Evolutionary conservation across 2,329 filamentous ascomycete species (phyloP).

Genomic region (Claviceps africana): DNA sequence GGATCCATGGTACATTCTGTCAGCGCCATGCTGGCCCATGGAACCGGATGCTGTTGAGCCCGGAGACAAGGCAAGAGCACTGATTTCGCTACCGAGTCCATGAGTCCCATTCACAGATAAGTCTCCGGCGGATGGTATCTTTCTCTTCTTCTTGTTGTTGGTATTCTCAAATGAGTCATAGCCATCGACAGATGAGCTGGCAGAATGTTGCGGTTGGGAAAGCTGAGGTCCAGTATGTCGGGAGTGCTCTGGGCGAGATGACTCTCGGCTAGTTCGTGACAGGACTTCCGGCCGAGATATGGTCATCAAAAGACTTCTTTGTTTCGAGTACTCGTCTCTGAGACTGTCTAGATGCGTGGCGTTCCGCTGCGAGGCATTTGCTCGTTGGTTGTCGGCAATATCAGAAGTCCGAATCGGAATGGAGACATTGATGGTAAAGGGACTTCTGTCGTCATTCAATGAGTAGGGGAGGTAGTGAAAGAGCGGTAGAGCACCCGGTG

Average conservation of each 20-base stretch:
- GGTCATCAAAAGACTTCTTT: constrained; percentile 25
- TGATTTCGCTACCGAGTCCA: constrained; percentile 27
- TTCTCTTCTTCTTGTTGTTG: constrained; percentile 98
- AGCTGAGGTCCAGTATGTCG: constrained; percentile 29
- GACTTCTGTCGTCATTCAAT: constrained; percentile 30
- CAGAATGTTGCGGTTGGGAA: constrained; percentile 45
- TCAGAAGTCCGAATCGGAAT: neutral
- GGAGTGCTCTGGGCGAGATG: constrained; percentile 29
- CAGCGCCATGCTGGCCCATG: constrained; percentile 18
- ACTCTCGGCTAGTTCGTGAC: constrained; percentile 27
- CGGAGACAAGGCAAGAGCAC: constrained; percentile 14
- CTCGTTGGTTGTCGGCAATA: neutral
- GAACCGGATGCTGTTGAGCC: constrained; percentile 10
- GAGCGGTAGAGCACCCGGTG: constrained; percentile 55
- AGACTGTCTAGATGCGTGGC: constrained; percentile 2
- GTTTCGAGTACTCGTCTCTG: constrained; percentile 46
- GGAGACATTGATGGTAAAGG: constrained; percentile 7
- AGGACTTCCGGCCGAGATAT: constrained; percentile 33
- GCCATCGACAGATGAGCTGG: constrained; percentile 61
- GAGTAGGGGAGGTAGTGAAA: constrained; percentile 49
- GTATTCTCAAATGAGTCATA: constrained; percentile 98
- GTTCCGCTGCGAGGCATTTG: constrained; percentile 11
- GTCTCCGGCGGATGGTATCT: constrained; percentile 82
- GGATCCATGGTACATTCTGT: constrained; percentile 12
- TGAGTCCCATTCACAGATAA: constrained; percentile 34